Evolutionary conservation across 352 stramenopile genomes (phyloP), one percentile per base, ranked within the genome.

Genomic region (Pythium folliculosum): DNA sequence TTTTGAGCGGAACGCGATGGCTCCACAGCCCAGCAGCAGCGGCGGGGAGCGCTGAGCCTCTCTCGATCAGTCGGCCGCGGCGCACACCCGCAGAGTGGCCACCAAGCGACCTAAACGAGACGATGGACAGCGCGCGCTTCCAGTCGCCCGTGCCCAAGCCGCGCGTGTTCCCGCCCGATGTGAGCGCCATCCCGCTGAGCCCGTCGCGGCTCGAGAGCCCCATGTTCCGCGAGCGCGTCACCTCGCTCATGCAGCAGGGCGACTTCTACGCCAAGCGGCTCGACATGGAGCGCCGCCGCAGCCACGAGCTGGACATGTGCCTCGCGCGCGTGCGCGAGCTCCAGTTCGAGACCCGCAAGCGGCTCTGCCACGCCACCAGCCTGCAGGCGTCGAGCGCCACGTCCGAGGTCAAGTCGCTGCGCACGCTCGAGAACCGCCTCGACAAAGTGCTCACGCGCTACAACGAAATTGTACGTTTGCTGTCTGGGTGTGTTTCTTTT

Each of bases 401-500:
- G 25, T 75, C 65, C 6, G 83, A 87, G 19, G 70, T 86, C 61
- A 89, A 86, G 61, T 82, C 81, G 10, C 77, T 93, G 27, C 78
- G 81, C 47, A 90, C 77, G n/a, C 72, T 95, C 5, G 86, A 95
- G 60, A 95, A 93, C 58, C 84, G 82, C 9, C 71, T 95, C 12
- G 85, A 95, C 60, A 92, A 95, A 47, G 82, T 93, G 47, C 72
- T 95, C n/a, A 92, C 84, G 13, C 80, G 84, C 12, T 91, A 90
- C 77, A 93, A 95, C 63, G 83, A 95, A 71, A 80, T 91, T 45
- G 76, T 88, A 65, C 27, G 69, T 65, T 22, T 32, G 45, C 2
- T 37, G 14, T 45, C 16, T 40, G 21, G n/a, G 14, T 52, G 27
- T 54, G 27, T 21, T 40, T 56, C 32, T 1, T 32, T 6, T 32